These are phyloP conservation scores for Saccharomycopsis sp. DNA, from an alignment of 805 yeast genomes.

Conservation along the genomic window DNA sequence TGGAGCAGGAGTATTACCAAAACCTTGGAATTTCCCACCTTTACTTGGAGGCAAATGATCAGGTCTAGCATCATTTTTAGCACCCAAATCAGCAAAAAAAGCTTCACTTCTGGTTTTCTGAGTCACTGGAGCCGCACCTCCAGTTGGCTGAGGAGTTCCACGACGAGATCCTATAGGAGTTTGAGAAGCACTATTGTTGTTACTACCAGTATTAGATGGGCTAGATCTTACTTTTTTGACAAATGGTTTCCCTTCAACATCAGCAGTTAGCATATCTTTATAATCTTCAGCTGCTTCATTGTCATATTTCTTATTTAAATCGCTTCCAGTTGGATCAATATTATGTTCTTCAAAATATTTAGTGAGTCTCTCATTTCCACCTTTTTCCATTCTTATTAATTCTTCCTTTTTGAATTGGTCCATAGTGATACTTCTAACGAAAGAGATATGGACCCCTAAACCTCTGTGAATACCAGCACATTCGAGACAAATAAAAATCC, in stretches of 20 bases:
- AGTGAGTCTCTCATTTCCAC: slow-evolving; percentile 77
- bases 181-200: neutral
- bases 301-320: slow-evolving; percentile 50
- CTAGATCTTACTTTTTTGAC: slow-evolving; percentile 57
- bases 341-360: slow-evolving; percentile 66
- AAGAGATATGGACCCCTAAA: slow-evolving; percentile 91
- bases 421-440: slow-evolving; percentile 95
- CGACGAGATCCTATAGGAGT: slow-evolving; percentile 18
- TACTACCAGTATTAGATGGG: neutral
- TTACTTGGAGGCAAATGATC: slow-evolving; percentile 80
- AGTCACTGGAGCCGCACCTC: slow-evolving; percentile 12
- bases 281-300: slow-evolving; percentile 89
- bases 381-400: slow-evolving; percentile 79
- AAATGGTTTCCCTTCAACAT: slow-evolving; percentile 64
- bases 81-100: slow-evolving; percentile 74
- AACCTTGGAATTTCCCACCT: slow-evolving; percentile 89
- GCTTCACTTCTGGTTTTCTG: slow-evolving; percentile 59
- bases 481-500: slow-evolving; percentile 92
- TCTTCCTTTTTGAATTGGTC: slow-evolving; percentile 96
- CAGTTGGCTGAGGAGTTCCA: slow-evolving; percentile 18
- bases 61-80: slow-evolving; percentile 61
- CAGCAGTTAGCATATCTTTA: slow-evolving; percentile 67
- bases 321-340: slow-evolving; percentile 46
- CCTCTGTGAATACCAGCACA: slow-evolving; percentile 98
- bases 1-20: slow-evolving; percentile 71